These are phyloP conservation scores for Rhodotorula mucilaginosa DNA, from an alignment of 1,284 basidiomycete species.

Conservation along the genomic window DNA sequence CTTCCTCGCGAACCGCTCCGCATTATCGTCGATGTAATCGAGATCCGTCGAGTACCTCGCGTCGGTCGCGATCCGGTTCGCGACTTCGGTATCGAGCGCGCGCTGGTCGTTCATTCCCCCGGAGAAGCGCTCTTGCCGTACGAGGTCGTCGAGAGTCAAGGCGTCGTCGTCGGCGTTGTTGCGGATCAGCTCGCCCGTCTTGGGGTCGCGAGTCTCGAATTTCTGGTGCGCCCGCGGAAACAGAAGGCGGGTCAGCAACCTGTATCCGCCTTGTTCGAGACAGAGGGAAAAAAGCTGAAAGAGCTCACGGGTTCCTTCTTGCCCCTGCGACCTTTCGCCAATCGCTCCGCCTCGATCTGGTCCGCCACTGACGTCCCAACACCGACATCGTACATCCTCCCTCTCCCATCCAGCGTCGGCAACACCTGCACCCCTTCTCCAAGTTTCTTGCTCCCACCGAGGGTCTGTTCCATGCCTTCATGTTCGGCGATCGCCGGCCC, in stretches of 20 bases:
- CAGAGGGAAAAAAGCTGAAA: too few species aligned
- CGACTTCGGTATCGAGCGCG: slow-evolving; percentile 84
- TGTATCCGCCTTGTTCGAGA: background rate
- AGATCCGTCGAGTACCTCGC: slow-evolving; percentile 80
- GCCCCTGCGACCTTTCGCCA: slow-evolving; percentile 69
- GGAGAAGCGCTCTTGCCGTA: slow-evolving; percentile 85
- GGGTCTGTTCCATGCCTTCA: slow-evolving; percentile 37
- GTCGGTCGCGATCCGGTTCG: slow-evolving; percentile 80
- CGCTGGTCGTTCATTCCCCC: slow-evolving; percentile 88
- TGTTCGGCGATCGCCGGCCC: slow-evolving; percentile 12
- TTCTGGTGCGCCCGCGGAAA: background rate
- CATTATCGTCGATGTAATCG: slow-evolving; percentile 96
- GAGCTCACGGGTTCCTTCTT: slow-evolving; percentile 65
- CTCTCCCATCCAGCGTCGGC: slow-evolving; percentile 82
- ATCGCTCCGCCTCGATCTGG: slow-evolving; percentile 52
- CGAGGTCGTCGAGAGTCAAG: slow-evolving; percentile 80
- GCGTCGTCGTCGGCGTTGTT: slow-evolving; percentile 87
- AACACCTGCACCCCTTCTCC: slow-evolving; percentile 68
- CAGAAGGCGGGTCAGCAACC: background rate
- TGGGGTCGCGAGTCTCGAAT: slow-evolving; percentile 81
- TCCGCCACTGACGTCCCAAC: slow-evolving; percentile 55
- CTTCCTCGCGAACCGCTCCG: slow-evolving; percentile 81
- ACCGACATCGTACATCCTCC: slow-evolving; percentile 87
- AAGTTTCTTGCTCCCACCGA: slow-evolving; percentile 35
- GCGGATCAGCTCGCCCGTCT: slow-evolving; percentile 75